phyloP scores from a whole-genome alignment of 257 asterid genomes.

The Gentiana dahurica region DNA sequence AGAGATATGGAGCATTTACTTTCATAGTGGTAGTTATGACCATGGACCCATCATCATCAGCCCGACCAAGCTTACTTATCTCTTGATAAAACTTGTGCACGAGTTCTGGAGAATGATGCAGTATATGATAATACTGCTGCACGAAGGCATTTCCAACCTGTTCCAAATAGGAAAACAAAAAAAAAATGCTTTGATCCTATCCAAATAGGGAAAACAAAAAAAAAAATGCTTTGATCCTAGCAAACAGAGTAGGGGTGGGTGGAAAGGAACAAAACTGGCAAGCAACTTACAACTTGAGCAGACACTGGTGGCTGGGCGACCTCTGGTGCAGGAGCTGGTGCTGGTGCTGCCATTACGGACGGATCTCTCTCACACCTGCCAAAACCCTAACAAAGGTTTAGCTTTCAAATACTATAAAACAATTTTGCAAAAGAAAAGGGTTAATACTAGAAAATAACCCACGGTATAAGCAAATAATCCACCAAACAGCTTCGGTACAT shows the following conservation, averaged over 20 bases:
- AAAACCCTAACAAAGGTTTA: slow-evolving; percentile 8
- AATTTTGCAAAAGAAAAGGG: background rate
- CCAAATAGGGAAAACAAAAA: background rate
- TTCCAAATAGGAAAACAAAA: background rate
- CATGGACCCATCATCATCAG: slow-evolving; percentile 72
- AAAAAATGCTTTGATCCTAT: background rate
- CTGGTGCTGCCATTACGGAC: slow-evolving; percentile 41
- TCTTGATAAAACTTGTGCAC: slow-evolving; percentile 81
- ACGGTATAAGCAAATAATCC: background rate
- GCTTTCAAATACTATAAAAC: background rate
- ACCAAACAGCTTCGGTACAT: background rate
- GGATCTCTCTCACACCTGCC: slow-evolving; percentile 23
- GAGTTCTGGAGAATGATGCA: slow-evolving; percentile 69
- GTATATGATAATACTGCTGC: slow-evolving; percentile 78
- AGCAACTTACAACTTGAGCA: slow-evolving; percentile 57
- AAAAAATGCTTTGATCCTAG: too few relatives aligned
- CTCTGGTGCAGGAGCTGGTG: slow-evolving; percentile 13
- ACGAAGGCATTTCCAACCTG: slow-evolving; percentile 91
- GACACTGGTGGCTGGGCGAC: slow-evolving; percentile 36
- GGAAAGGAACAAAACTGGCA: background rate
- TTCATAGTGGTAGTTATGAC: slow-evolving; percentile 72
- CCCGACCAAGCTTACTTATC: slow-evolving; percentile 74
- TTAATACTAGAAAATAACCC: background rate
- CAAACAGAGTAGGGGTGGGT: too few relatives aligned
- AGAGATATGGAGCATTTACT: slow-evolving; percentile 26